Conservation (phyloP, 1,139 yeast species). For the Geotrichum klebahnii region DNA sequence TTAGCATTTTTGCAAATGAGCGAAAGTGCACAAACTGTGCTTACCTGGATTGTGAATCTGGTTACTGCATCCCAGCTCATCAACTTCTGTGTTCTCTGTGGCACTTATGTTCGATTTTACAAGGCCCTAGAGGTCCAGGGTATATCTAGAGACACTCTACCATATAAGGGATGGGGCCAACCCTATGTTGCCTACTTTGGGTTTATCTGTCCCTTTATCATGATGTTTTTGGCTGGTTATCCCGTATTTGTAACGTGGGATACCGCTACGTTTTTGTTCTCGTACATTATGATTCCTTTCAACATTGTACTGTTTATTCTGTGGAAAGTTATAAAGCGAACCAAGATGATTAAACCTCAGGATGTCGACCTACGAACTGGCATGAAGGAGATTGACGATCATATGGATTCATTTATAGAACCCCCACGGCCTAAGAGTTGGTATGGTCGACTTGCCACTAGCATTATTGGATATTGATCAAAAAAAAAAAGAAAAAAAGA, state of each 20-base stretch:
- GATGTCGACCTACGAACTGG: constrained; percentile 57
- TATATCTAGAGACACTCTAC: constrained; percentile 51
- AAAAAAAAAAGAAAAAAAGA: not conserved
- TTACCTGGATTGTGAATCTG: constrained; percentile 69
- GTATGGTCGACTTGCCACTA: constrained; percentile 20
- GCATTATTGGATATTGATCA: not conserved
- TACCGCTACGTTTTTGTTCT: constrained; percentile 56
- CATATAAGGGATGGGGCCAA: constrained; percentile 53
- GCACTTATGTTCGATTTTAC: constrained; percentile 62
- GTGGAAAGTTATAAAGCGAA: constrained; percentile 55
- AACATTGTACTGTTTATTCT: constrained; percentile 53
- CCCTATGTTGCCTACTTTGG: constrained; percentile 48
- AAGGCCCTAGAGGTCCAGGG: constrained; percentile 59
- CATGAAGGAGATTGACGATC: constrained; percentile 51
- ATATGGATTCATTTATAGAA: constrained; percentile 23
- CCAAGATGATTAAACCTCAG: constrained; percentile 48
- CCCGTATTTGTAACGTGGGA: constrained; percentile 65
- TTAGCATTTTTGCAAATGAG: constrained; percentile 57
- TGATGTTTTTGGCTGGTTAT: constrained; percentile 66
- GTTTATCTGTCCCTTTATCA: constrained; percentile 48
- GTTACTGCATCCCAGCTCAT: constrained; percentile 78
- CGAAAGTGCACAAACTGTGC: constrained; percentile 57
- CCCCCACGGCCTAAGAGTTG: constrained; percentile 23
- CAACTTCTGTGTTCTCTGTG: constrained; percentile 60
- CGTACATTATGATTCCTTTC: constrained; percentile 63